Percentiles rank a stretch among this genome's conserved stretches.
These are phyloP conservation scores for Microascus cirrosus DNA, from an alignment of 2,329 filamentous ascomycete genomes.

Conservation along the genomic window DNA sequence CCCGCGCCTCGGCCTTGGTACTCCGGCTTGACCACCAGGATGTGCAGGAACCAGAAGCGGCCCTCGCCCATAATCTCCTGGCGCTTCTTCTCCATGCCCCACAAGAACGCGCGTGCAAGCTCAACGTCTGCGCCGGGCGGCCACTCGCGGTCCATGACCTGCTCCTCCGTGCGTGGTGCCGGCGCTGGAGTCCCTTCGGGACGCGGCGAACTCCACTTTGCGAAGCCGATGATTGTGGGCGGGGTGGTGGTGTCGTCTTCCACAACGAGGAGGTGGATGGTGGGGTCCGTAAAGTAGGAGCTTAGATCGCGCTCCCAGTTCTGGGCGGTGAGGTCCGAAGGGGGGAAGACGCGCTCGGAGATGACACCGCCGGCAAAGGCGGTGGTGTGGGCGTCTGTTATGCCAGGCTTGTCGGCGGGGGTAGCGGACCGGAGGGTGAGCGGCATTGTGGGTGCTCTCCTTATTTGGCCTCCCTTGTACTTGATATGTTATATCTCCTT, in stretches of 20 bases:
- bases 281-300: conserved; percentile 26
- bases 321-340: conserved; percentile 10
- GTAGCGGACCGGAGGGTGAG: conserved; percentile 14
- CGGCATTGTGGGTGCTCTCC: background rate
- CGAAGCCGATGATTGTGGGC: background rate
- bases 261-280: conserved; percentile 26
- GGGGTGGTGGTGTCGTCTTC: conserved; percentile 15
- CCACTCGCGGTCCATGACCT: conserved; percentile 15
- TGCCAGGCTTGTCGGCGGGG: conserved; percentile 23
- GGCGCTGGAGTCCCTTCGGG: background rate
- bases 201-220: background rate
- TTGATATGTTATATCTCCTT: background rate
- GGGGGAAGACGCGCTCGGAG: conserved; percentile 23
- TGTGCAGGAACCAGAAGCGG: conserved; percentile 37
- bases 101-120: conserved; percentile 28
- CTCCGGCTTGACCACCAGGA: conserved; percentile 29
- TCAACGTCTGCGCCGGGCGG: conserved; percentile 23
- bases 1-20: conserved; percentile 35
- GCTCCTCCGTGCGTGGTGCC: background rate
- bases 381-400: conserved; percentile 31
- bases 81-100: conserved; percentile 21
- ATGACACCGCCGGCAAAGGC: conserved; percentile 29
- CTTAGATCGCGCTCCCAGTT: conserved; percentile 23
- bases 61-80: conserved; percentile 23
- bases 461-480: background rate